These are phyloP conservation scores for Sporisorium reilianum DNA, from an alignment of 1,284 basidiomycete genomes.

Conservation along the genomic window DNA sequence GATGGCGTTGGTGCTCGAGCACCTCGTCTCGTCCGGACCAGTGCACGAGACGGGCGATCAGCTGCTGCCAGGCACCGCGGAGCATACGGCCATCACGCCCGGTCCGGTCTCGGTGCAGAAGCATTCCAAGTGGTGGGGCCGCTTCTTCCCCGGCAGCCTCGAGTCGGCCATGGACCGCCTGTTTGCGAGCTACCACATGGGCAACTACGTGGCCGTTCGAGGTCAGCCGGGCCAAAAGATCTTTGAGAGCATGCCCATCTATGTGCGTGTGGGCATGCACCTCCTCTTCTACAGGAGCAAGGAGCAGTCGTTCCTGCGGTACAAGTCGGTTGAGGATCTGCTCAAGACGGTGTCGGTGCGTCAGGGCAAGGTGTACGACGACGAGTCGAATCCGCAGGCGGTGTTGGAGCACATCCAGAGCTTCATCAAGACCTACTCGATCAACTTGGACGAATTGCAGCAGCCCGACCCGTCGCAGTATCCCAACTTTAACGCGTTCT, in stretches of 20 bases:
- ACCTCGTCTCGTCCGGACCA: constrained; percentile 41
- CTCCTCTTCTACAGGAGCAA: constrained; percentile 95
- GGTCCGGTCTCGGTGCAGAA: constrained; percentile 26
- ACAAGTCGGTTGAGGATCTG: constrained; percentile 88
- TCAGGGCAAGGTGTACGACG: constrained; percentile 72
- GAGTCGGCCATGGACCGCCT: constrained; percentile 49
- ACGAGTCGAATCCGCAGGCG: constrained; percentile 88
- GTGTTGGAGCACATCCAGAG: constrained; percentile 84
- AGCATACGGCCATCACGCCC: constrained; percentile 45
- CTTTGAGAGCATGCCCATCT: constrained; percentile 80
- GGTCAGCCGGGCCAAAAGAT: constrained; percentile 48
- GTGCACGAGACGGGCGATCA: constrained; percentile 31
- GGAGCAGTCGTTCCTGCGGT: constrained; percentile 89
- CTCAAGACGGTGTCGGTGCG: constrained; percentile 49
- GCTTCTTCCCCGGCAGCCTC: constrained; percentile 46
- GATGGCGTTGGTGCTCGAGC: constrained; percentile 42
- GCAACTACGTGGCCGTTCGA: constrained; percentile 61
- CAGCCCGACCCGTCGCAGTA: constrained; percentile 75
- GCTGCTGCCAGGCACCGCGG: constrained; percentile 20
- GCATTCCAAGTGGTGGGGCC: constrained; percentile 42
- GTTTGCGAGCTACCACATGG: constrained; percentile 55
- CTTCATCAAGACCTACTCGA: constrained; percentile 90
- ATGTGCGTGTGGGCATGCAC: constrained; percentile 91
- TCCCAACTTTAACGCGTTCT: constrained; percentile 90
- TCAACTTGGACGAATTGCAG: constrained; percentile 84